phyloP scores from a whole-genome alignment of 257 asterid species.

The Agastache rugosa region DNA sequence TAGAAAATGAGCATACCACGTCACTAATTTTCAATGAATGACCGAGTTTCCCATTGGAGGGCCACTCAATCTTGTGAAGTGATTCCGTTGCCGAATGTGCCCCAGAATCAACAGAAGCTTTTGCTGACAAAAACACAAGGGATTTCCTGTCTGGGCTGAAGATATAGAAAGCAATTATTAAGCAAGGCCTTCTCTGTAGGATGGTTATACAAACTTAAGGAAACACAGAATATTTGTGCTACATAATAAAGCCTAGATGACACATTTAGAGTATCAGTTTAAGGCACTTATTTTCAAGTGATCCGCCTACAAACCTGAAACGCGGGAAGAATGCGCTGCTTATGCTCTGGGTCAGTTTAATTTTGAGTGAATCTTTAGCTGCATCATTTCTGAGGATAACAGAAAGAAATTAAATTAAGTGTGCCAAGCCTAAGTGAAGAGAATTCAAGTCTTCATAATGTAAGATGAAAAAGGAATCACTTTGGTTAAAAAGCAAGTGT shows the following conservation, averaged over 20 bases:
- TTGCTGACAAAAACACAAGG: slow-evolving; percentile 82
- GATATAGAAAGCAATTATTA: slow-evolving; percentile 25
- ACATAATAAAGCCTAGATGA: slow-evolving; percentile 1
- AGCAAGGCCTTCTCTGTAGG: slow-evolving; percentile 6
- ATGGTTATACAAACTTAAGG: slow-evolving; percentile 4
- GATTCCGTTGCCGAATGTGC: slow-evolving; percentile 86
- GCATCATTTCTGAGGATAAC: slow-evolving; percentile 46
- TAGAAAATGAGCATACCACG: slow-evolving; percentile 60
- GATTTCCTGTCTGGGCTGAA: slow-evolving; percentile 83
- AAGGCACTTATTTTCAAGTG: neutral
- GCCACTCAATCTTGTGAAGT: slow-evolving; percentile 86
- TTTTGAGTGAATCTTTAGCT: slow-evolving; percentile 49
- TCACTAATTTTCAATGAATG: slow-evolving; percentile 56
- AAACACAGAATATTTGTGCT: slow-evolving; percentile 12
- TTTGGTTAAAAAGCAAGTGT: slow-evolving; percentile 12
- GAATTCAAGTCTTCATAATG: slow-evolving; percentile 14
- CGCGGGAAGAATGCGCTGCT: slow-evolving; percentile 85
- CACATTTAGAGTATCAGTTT: neutral
- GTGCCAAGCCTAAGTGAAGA: slow-evolving; percentile 36
- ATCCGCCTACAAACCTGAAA: slow-evolving; percentile 62
- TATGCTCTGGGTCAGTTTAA: slow-evolving; percentile 64
- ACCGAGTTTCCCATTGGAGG: slow-evolving; percentile 56
- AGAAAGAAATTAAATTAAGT: slow-evolving; percentile 30
- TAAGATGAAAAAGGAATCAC: slow-evolving; percentile 8
- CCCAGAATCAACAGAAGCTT: slow-evolving; percentile 79